Percentiles rank a stretch among this genome's conserved stretches.
These are phyloP conservation scores for Helichrysum umbraculigerum DNA, from an alignment of 129 eudicot species.

Conservation along the genomic window DNA sequence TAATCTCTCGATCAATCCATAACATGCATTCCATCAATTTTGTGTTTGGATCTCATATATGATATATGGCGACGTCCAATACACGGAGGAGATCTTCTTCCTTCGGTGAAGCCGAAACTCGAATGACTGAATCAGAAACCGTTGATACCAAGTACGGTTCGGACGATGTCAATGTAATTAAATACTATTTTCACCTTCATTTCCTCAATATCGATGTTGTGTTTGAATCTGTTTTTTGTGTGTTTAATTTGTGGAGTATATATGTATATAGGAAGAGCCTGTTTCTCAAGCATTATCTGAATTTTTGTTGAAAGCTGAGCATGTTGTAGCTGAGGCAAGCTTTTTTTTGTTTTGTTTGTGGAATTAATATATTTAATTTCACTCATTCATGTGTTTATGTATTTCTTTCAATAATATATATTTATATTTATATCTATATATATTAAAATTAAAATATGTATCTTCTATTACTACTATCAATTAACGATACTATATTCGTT, in stretches of 20 bases:
- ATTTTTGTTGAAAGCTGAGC: slow-evolving; percentile 64
- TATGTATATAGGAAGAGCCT: slow-evolving; percentile 41
- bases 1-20: slow-evolving; percentile 7
- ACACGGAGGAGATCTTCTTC: slow-evolving; percentile 40
- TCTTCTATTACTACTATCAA: neutral
- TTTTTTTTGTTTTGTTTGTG: neutral
- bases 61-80: slow-evolving; percentile 50
- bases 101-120: slow-evolving; percentile 44
- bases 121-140: slow-evolving; percentile 59
- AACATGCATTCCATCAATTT: slow-evolving; percentile 26
- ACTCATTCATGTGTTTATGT: neutral
- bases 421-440: neutral
- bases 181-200: neutral
- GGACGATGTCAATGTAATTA: slow-evolving; percentile 66
- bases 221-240: slow-evolving; percentile 3
- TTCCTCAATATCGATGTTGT: slow-evolving; percentile 3
- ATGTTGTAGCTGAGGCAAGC: slow-evolving; percentile 62
- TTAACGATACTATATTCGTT: no score
- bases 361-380: no score
- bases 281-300: slow-evolving; percentile 49
- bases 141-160: slow-evolving; percentile 57
- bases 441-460: no score
- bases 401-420: neutral
- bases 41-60: no score
- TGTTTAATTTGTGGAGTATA: slow-evolving; percentile 21